Base-by-base conservation (phyloP, 306 rosid species). In the Crataegus laevigata region DNA sequence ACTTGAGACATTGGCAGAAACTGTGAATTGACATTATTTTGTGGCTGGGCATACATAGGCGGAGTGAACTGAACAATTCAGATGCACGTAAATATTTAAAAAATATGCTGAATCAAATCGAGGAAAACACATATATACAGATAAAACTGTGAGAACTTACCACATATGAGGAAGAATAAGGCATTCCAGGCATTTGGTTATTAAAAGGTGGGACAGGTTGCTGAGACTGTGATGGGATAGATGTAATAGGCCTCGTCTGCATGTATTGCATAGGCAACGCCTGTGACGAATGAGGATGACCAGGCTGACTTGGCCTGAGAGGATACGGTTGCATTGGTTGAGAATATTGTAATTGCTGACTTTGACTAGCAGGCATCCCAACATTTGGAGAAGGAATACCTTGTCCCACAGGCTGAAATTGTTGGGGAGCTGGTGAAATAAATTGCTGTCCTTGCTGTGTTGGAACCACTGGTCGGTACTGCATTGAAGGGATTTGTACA, bases 241-340 rank as follows among this genome's bases (percentile, higher is more conserved):
- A 87, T 74, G 89, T 57, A 84, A 72, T 84, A 13, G 91, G 89
- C 85, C 97, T 90, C 45, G 91, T 85, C 89, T 92, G 99, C 62
- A 84, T 74, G 81, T 92, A 94, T 62, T 80, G 85, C 89, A 88
- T 79, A 57, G 88, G 88, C 65, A 90, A 64, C 66, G 87, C 76
- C 87, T 91, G 98, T 22, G 96, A 81, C 17, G 90, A 86, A 51
- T 94, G 86, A 40, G 81, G 81, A 68, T 86, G 93, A 77, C 86
- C 83, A 9, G 92, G 91, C 71, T 85, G 97, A 79, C 83, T 79
- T 73, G 93, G 99, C 80, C 96, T 89, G 65, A 84, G 83, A 75
- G 86, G 74, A 75, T 90, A 85, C 80, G 89, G 97, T 81, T 85
- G 96, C 96, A 90, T 85, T 55, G 88, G 87, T 85, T 94, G 98